phyloP scores from a whole-genome alignment of 2,329 filamentous ascomycete genomes.

The Colletotrichum kahawae region DNA sequence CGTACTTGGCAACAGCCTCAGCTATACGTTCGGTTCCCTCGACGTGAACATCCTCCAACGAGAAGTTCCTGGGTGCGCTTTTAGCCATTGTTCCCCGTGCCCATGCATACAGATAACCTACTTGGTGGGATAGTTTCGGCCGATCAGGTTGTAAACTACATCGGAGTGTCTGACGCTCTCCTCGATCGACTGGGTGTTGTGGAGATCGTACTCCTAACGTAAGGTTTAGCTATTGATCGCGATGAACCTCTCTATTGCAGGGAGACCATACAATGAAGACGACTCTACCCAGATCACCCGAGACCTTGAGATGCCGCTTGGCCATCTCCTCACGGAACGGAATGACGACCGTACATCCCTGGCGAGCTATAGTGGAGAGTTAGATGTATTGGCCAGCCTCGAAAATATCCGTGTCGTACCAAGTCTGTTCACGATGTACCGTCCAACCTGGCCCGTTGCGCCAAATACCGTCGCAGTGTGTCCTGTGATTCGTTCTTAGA shows the following conservation, averaged over 20 bases:
- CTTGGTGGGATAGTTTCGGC: constrained; percentile 96
- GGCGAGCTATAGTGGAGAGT: constrained; percentile 65
- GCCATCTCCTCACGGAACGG: constrained; percentile 97
- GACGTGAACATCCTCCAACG: constrained; percentile 88
- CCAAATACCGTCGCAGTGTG: constrained; percentile 98
- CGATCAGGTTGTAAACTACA: constrained; percentile 95
- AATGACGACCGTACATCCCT: constrained; percentile 92
- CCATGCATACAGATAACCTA: constrained; percentile 43
- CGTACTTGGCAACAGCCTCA: constrained; percentile 95
- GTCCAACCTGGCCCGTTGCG: constrained; percentile 91
- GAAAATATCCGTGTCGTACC: constrained; percentile 52
- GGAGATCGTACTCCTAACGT: constrained; percentile 85
- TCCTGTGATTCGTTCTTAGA: constrained; percentile 55
- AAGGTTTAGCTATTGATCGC: background rate
- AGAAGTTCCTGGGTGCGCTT: constrained; percentile 78
- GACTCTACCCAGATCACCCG: constrained; percentile 91
- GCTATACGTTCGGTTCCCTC: constrained; percentile 92
- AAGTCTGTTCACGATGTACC: constrained; percentile 96
- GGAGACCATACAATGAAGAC: constrained; percentile 72
- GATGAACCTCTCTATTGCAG: background rate
- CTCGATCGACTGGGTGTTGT: constrained; percentile 94
- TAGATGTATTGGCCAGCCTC: background rate
- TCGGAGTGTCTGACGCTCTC: constrained; percentile 97
- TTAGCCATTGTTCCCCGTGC: constrained; percentile 31
- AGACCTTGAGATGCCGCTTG: constrained; percentile 94